These are phyloP conservation scores for Trichosporon sp. DNA, from an alignment of 1,284 basidiomycete species.

Conservation along the genomic window DNA sequence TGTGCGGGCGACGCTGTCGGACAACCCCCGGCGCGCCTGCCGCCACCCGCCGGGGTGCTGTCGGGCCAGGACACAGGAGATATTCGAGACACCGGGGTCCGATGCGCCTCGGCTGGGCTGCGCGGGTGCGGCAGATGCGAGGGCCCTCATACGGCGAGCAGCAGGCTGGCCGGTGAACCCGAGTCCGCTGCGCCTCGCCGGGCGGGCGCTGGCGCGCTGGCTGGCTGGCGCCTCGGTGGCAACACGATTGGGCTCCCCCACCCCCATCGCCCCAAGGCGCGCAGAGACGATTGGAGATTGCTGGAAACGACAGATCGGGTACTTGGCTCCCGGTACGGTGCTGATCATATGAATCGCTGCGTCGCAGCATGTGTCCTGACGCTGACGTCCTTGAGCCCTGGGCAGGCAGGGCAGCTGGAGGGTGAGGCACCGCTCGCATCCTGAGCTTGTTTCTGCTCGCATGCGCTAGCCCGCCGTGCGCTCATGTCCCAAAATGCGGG, in stretches of 20 bases:
- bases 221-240: neutral
- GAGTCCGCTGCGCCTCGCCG: neutral
- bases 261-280: neutral
- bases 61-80: neutral
- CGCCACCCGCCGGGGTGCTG: too few relatives aligned
- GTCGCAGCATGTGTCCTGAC: neutral
- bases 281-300: neutral
- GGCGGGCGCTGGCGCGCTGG: too few relatives aligned
- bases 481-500: neutral
- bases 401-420: neutral
- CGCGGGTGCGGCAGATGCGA: too few relatives aligned
- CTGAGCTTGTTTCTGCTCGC: neutral
- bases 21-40: too few relatives aligned
- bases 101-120: neutral
- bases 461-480: too few relatives aligned
- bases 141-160: neutral
- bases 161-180: too few relatives aligned
- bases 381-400: neutral
- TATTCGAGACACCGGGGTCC: neutral
- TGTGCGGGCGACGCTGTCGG: too few relatives aligned
- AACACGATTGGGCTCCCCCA: neutral
- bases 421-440: neutral
- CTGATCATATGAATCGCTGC: neutral
- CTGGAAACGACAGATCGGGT: constrained; percentile 2
- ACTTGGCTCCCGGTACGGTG: neutral